Evolutionary conservation across 805 yeast genomes (phyloP), one percentile per base, ranked within the genome.

Genomic region (Candida maris): DNA sequence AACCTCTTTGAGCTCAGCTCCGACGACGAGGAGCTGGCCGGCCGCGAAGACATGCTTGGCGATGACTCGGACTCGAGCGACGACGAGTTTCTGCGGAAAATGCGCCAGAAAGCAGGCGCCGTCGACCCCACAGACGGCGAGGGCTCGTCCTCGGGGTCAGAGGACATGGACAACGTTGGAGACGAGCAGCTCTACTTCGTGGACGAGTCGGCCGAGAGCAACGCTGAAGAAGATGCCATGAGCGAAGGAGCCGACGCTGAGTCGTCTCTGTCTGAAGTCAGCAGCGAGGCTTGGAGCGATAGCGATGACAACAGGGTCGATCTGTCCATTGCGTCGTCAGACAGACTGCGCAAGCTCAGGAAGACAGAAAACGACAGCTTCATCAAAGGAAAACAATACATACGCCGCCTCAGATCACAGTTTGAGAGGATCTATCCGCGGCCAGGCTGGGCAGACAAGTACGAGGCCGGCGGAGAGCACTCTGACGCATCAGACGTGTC

Each of bases 271-370:
- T 40, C 49, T 17, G 56, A 46, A 63, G 48, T 22, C 25, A 33
- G 43, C 5, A 49, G 48, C 8, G 69, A 68, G 37, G 87, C 81
- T 2, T 93, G 98, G 98, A 59, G 59, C 12, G 98, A 93, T 62
- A 81, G 94, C 39, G 97, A 89, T 52, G 98, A 93, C 58, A 97
- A 89, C 44, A 69, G 68, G 29, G 48, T 85, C 18, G 63, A 65
- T 15, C 70, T 91, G 5, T 75, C 93, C 2, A 61, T 93, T 20
- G 54, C 68, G 12, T 58, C 73, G 1, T 65, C 80, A 1, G 81
- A 81, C 45, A 77, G 74, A 47, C 60, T 81, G 21, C 79, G 75
- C 46, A 93, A 91, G 62, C 68, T 93, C 48, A 76, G 96, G 52
- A 68, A 70, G 31, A 57, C 74, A 0, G 80, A 62, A 36, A 48